phyloP scores from a whole-genome alignment of 768 basidiomycete species.

The Boletus coccyginus region DNA sequence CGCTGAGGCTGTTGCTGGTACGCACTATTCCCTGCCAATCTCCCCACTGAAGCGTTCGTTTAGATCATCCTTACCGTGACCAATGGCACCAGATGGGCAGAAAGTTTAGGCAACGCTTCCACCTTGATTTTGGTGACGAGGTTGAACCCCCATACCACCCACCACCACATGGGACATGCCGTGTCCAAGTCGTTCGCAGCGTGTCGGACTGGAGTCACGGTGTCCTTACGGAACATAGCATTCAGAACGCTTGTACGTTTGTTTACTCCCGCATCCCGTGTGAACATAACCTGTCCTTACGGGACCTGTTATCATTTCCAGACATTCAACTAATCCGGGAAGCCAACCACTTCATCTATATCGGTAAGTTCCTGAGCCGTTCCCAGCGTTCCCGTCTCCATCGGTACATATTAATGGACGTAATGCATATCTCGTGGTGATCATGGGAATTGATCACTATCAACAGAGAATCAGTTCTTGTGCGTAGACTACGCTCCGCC shows the following conservation, averaged over 20 bases:
- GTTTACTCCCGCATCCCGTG: background rate
- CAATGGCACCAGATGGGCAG: slow-evolving; percentile 56
- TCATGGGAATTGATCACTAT: background rate
- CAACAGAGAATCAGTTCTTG: slow-evolving; percentile 83
- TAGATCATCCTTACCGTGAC: slow-evolving; percentile 67
- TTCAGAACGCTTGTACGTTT: slow-evolving; percentile 87
- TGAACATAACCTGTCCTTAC: background rate
- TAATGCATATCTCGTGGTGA: slow-evolving; percentile 13
- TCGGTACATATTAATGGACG: slow-evolving; percentile 11
- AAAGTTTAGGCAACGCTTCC: slow-evolving; percentile 65
- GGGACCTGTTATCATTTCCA: slow-evolving; percentile 21
- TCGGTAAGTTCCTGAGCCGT: slow-evolving; percentile 56
- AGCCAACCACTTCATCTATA: slow-evolving; percentile 87
- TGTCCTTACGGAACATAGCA: slow-evolving; percentile 83
- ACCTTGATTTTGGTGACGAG: slow-evolving; percentile 41
- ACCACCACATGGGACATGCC: slow-evolving; percentile 51
- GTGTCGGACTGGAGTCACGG: slow-evolving; percentile 95
- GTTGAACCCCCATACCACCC: slow-evolving; percentile 41
- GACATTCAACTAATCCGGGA: slow-evolving; percentile 81
- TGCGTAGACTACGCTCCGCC: slow-evolving; percentile 36
- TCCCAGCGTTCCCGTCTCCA: background rate
- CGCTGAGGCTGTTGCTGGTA: slow-evolving; percentile 64
- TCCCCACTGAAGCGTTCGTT: background rate
- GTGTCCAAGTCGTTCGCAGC: slow-evolving; percentile 80
- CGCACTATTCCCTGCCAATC: slow-evolving; percentile 16